Evolutionary conservation across 2,329 filamentous ascomycete species (phyloP).

Genomic region (Geosmithia morbida): DNA sequence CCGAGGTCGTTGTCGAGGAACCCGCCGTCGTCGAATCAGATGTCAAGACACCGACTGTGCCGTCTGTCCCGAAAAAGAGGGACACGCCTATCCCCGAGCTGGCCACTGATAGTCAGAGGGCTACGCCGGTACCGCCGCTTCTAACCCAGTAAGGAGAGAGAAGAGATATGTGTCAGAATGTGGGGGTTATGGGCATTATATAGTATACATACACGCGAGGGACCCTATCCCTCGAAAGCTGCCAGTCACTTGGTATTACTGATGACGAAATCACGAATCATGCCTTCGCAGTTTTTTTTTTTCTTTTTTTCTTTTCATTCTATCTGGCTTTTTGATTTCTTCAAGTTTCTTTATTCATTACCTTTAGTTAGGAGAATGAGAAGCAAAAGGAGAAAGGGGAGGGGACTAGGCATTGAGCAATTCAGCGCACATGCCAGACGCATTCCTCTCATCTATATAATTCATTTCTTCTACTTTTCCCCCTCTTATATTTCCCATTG

Average conservation of each 20-base stretch:
- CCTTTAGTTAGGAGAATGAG: too few relatives aligned
- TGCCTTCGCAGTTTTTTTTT: background rate
- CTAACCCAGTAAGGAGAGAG: background rate
- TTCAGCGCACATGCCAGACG: background rate
- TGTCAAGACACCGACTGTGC: slow-evolving; percentile 22
- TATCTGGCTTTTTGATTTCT: background rate
- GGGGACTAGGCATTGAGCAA: too few relatives aligned
- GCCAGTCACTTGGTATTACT: background rate
- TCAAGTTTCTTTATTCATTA: background rate
- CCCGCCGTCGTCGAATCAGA: slow-evolving; percentile 16
- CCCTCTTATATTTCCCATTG: too few relatives aligned
- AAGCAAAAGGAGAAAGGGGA: too few relatives aligned
- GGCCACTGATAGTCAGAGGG: slow-evolving; percentile 3
- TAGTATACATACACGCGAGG: background rate
- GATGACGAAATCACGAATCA: background rate
- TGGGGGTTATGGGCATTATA: background rate
- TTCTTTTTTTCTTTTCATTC: background rate
- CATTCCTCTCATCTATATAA: background rate
- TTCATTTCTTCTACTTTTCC: too few relatives aligned
- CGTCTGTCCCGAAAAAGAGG: slow-evolving; percentile 1
- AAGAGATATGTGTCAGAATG: background rate
- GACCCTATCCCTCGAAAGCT: background rate
- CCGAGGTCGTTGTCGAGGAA: slow-evolving; percentile 12
- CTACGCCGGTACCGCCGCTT: slow-evolving; percentile 2
- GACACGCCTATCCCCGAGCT: slow-evolving; percentile 12